Percentiles rank a stretch among this genome's conserved stretches.
Conservation (phyloP, 768 basidiomycete species). For the Mycena alexandri region DNA sequence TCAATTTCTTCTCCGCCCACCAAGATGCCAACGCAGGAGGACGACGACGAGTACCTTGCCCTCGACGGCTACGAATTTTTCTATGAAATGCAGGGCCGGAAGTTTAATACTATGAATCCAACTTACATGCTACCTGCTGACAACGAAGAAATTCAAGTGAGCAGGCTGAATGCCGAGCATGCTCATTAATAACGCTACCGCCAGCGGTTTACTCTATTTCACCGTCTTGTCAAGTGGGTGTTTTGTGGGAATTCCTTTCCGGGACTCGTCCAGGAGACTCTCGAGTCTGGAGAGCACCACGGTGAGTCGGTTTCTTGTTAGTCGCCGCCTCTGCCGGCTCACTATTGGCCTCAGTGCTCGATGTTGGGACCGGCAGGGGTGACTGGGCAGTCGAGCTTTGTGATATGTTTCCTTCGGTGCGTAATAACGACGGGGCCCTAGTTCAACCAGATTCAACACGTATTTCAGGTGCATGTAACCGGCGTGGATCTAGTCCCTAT, state of each 20-base stretch:
- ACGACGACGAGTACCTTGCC: slow-evolving; percentile 19
- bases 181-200: slow-evolving; percentile 18
- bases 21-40: slow-evolving; percentile 18
- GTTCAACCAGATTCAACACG: neutral
- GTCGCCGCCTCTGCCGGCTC: slow-evolving; percentile 13
- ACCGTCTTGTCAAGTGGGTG: slow-evolving; percentile 76
- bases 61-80: slow-evolving; percentile 66
- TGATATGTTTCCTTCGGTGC: slow-evolving; percentile 15
- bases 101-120: slow-evolving; percentile 66
- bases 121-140: slow-evolving; percentile 77
- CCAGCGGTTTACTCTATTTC: slow-evolving; percentile 74
- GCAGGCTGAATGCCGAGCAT: slow-evolving; percentile 18
- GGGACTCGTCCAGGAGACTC: slow-evolving; percentile 71
- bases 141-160: slow-evolving; percentile 73
- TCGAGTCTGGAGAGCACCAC: slow-evolving; percentile 64
- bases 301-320: slow-evolving; percentile 42
- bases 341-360: slow-evolving; percentile 61
- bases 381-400: slow-evolving; percentile 59
- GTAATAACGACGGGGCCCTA: slow-evolving; percentile 16
- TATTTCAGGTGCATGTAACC: slow-evolving; percentile 15
- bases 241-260: slow-evolving; percentile 72
- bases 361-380: slow-evolving; percentile 78
- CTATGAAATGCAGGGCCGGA: slow-evolving; percentile 63
- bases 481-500: slow-evolving; percentile 24
- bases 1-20: neutral